Conservation (phyloP, 75 land plant species). For the Pinus albicaulis region DNA sequence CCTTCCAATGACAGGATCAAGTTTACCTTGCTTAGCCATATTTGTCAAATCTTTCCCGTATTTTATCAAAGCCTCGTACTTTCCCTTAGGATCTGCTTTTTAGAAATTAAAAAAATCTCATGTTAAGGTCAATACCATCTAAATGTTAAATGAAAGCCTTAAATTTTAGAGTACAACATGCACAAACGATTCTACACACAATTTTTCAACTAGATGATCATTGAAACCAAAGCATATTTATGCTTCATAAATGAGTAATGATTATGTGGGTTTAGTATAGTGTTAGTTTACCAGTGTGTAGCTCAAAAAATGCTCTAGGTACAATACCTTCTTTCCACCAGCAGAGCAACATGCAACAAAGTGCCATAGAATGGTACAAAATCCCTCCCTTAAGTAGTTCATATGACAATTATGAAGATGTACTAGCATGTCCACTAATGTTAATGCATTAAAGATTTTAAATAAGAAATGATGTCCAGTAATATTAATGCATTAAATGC, state of each 20-base stretch:
- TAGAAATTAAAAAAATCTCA: not conserved
- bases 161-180: not conserved
- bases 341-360: no score
- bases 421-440: no score
- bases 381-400: no score
- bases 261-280: not conserved
- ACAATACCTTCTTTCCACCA: no score
- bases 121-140: not conserved
- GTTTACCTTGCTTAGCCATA: slow-evolving; percentile 89
- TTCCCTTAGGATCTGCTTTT: slow-evolving; percentile 83
- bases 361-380: no score
- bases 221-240: not conserved
- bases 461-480: no score
- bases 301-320: not conserved
- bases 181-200: not conserved
- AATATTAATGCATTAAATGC: no score
- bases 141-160: not conserved
- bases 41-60: slow-evolving; percentile 94
- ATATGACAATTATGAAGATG: no score
- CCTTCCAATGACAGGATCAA: slow-evolving; percentile 96
- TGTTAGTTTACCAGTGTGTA: no score
- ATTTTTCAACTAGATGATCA: not conserved
- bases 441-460: no score
- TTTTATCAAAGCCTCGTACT: slow-evolving; percentile 73
- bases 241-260: not conserved